phyloP scores from a whole-genome alignment of 192 early-diverging fungal genomes.

The Coemansia umbellata region DNA sequence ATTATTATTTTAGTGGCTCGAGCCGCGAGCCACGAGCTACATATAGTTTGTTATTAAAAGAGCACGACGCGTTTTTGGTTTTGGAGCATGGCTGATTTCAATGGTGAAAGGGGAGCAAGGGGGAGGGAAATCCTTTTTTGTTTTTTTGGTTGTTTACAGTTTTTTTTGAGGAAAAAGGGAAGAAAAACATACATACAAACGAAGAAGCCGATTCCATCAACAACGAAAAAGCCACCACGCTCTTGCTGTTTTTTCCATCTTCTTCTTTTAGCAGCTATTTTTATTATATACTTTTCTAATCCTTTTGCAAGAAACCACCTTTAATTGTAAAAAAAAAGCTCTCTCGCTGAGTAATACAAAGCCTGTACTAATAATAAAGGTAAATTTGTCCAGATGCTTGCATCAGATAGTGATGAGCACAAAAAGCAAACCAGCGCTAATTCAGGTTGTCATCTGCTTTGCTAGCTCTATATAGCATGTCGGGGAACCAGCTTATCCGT shows the following conservation, averaged over 20 bases:
- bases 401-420: too few species aligned
- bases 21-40: too few species aligned
- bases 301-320: too few species aligned
- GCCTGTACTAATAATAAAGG: too few species aligned
- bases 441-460: background rate
- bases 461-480: slow-evolving; percentile 29
- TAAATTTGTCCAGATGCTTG: too few species aligned
- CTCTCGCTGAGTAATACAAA: too few species aligned
- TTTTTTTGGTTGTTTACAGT: background rate
- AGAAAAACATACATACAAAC: slow-evolving; percentile 1
- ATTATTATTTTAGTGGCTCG: too few species aligned
- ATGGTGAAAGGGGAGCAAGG: slow-evolving; percentile 3
- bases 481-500: slow-evolving; percentile 49
- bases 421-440: too few species aligned
- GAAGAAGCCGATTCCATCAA: background rate
- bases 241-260: background rate
- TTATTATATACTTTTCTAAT: background rate
- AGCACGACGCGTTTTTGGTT: too few species aligned
- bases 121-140: background rate
- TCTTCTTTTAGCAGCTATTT: background rate
- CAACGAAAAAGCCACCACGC: background rate
- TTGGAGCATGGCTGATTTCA: too few species aligned
- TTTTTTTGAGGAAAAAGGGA: background rate
- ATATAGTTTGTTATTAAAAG: too few species aligned
- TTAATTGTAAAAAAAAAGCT: too few species aligned